Evolutionary conservation across 2,329 filamentous ascomycete genomes (phyloP).

Genomic region (Blastomyces emzantsi): DNA sequence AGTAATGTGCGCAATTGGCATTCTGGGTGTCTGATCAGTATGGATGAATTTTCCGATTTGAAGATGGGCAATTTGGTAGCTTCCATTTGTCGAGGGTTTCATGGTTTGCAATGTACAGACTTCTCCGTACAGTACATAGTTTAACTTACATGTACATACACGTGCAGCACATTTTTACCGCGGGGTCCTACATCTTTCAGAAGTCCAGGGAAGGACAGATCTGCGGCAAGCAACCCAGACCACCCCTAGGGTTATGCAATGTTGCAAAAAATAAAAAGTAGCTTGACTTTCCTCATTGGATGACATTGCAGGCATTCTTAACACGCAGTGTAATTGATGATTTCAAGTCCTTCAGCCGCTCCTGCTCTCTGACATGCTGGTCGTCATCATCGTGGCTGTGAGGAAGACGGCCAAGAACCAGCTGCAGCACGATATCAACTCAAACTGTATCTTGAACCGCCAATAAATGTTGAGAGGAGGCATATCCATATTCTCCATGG

Average conservation of each 20-base stretch:
- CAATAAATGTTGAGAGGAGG: not conserved
- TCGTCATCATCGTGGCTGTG: conserved; percentile 1
- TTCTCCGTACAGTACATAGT: no score
- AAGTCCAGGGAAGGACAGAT: not conserved
- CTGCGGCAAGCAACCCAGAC: not conserved
- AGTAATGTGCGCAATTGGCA: no score
- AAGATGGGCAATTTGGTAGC: not conserved
- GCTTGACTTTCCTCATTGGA: not conserved
- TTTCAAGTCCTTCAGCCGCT: not conserved
- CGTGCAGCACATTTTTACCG: no score
- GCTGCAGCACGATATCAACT: not conserved
- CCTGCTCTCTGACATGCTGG: not conserved
- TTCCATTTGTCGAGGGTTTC: no score
- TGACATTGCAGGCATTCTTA: not conserved
- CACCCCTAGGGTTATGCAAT: not conserved
- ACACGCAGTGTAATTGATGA: not conserved
- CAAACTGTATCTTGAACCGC: no score
- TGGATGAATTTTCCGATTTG: no score
- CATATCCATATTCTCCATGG: not conserved
- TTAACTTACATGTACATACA: no score
- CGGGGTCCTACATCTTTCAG: not conserved
- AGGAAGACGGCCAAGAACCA: not conserved
- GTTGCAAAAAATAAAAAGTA: not conserved
- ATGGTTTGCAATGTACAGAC: no score
- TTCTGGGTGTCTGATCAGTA: no score